A percentile compares a stretch with the other conserved stretches of the same genome.
Evolutionary conservation across 2,329 filamentous ascomycete genomes (phyloP).

Genomic region (Trichoderma atroviride): DNA sequence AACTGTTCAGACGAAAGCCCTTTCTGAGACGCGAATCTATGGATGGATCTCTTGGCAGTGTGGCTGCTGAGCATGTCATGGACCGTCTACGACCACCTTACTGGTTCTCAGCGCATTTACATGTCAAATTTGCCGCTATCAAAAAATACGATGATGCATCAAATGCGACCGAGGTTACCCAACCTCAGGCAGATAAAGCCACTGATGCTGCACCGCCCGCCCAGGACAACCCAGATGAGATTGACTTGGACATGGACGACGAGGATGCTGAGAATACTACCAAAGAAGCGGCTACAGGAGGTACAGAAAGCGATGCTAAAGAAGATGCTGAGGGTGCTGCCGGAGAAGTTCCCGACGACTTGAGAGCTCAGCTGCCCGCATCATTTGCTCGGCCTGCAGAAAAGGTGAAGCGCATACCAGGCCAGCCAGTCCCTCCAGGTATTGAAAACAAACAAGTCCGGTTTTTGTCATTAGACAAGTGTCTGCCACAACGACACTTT

Average conservation of each 20-base stretch:
- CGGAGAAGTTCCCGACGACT: conserved; percentile 57
- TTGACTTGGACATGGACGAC: conserved; percentile 67
- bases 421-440: conserved; percentile 66
- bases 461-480: conserved; percentile 93
- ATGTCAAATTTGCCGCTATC: conserved; percentile 80
- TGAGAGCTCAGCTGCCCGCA: conserved; percentile 75
- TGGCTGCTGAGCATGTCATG: conserved; percentile 78
- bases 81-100: conserved; percentile 78
- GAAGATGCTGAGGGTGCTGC: conserved; percentile 28
- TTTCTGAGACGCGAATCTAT: conserved; percentile 75
- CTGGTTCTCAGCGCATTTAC: conserved; percentile 95
- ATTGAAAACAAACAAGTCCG: conserved; percentile 79
- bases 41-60: conserved; percentile 75
- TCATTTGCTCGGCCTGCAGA: conserved; percentile 60
- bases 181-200: conserved; percentile 27
- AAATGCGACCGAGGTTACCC: conserved; percentile 31
- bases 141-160: conserved; percentile 54
- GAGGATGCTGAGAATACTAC: conserved; percentile 28
- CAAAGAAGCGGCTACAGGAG: conserved; percentile 4
- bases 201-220: conserved; percentile 19
- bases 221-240: conserved; percentile 62
- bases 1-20: conserved; percentile 73
- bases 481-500: conserved; percentile 76
- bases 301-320: conserved; percentile 2
- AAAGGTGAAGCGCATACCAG: conserved; percentile 47